Evolutionary conservation across 2,329 filamentous ascomycete genomes (phyloP).

Genomic region (Scytalidium lignicola): DNA sequence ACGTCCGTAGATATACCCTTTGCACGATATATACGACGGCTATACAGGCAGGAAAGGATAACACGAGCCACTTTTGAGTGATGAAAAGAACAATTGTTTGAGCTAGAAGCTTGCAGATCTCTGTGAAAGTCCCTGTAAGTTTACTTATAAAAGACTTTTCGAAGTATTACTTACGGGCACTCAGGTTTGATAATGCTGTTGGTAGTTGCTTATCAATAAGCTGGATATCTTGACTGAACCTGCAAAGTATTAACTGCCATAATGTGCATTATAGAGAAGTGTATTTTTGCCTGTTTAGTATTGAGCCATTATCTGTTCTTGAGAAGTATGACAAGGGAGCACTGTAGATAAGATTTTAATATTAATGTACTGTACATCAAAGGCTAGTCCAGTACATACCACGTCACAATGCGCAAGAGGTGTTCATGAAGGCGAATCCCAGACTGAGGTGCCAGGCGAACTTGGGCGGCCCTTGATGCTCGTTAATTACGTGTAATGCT

Average conservation of each 20-base stretch:
- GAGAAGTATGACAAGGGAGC: slow-evolving; percentile 38
- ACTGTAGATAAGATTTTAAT: slow-evolving; percentile 16
- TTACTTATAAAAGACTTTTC: not conserved
- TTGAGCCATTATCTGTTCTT: slow-evolving; percentile 33
- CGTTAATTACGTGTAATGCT: slow-evolving; percentile 1
- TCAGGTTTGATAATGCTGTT: slow-evolving; percentile 28
- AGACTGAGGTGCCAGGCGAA: slow-evolving; percentile 33
- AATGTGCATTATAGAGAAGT: not conserved
- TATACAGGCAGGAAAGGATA: slow-evolving; percentile 44
- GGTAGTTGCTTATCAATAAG: slow-evolving; percentile 12
- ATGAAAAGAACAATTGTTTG: slow-evolving; percentile 44
- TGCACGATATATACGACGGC: slow-evolving; percentile 44
- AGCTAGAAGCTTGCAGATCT: slow-evolving; percentile 29
- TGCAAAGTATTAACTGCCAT: slow-evolving; percentile 6
- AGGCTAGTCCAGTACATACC: slow-evolving; percentile 14
- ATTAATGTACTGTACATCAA: not conserved
- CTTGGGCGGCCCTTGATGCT: slow-evolving; percentile 25
- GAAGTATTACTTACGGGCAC: slow-evolving; percentile 27
- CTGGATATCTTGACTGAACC: slow-evolving; percentile 15
- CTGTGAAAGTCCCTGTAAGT: slow-evolving; percentile 3
- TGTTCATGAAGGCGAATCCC: slow-evolving; percentile 28
- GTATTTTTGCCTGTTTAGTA: slow-evolving; percentile 33
- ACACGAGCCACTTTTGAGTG: slow-evolving; percentile 39
- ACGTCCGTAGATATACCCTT: slow-evolving; percentile 53
- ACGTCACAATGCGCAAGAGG: slow-evolving; percentile 27